Evolutionary conservation across 1,284 basidiomycete genomes (phyloP).

Genomic region (Lentinus polychrous): DNA sequence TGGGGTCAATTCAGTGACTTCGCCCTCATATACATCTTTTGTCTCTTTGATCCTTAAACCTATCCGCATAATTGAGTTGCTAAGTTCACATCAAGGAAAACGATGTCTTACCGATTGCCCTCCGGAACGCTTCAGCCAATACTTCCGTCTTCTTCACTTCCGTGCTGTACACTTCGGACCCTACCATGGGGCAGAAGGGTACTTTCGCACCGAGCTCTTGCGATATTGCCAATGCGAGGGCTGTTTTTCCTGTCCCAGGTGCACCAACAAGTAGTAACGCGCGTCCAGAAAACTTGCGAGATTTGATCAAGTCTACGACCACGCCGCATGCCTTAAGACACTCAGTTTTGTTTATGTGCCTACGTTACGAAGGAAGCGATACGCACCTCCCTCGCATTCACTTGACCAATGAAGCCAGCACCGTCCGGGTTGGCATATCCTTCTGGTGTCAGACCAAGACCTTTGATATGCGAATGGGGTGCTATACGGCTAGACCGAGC

Average conservation of each 20-base stretch:
- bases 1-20: constrained; percentile 95
- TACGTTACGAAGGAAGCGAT: neutral
- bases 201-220: constrained; percentile 94
- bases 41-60: constrained; percentile 96
- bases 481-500: constrained; percentile 83
- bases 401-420: constrained; percentile 91
- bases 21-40: constrained; percentile 98
- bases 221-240: constrained; percentile 87
- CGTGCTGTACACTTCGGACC: constrained; percentile 92
- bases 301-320: constrained; percentile 86
- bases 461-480: constrained; percentile 93
- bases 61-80: constrained; percentile 25
- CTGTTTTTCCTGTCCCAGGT: constrained; percentile 94
- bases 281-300: constrained; percentile 87
- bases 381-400: constrained; percentile 81
- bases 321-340: constrained; percentile 76
- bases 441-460: constrained; percentile 84
- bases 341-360: neutral
- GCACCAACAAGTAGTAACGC: constrained; percentile 85
- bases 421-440: constrained; percentile 70
- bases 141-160: constrained; percentile 99
- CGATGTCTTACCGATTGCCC: constrained; percentile 81
- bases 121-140: constrained; percentile 89
- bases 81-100: neutral
- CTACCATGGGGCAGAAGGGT: constrained; percentile 98